Percentiles rank a stretch among this genome's conserved stretches.
Conservation (phyloP, 257 asterid species). For the Eucommia ulmoides region DNA sequence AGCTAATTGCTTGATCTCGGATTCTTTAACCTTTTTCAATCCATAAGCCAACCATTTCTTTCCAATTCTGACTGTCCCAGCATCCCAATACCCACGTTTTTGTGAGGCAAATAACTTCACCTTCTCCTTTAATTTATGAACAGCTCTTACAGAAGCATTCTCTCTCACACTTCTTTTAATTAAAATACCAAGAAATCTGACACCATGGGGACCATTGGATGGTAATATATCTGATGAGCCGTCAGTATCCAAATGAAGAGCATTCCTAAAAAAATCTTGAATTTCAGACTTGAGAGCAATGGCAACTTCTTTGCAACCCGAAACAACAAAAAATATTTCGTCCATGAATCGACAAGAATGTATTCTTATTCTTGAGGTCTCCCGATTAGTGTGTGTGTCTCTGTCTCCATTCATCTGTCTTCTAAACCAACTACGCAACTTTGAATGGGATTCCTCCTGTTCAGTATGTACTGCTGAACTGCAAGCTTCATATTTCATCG, state of each 20-base stretch:
- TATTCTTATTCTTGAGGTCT: constrained; percentile 34
- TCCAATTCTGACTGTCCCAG: constrained; percentile 60
- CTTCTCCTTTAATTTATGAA: constrained; percentile 81
- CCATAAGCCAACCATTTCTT: constrained; percentile 88
- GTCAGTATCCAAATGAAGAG: constrained; percentile 47
- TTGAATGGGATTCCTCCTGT: constrained; percentile 32
- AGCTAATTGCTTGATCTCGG: constrained; percentile 70
- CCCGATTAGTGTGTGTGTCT: constrained; percentile 13
- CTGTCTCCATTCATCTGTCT: constrained; percentile 46
- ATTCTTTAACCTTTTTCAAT: constrained; percentile 82
- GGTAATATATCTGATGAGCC: constrained; percentile 34
- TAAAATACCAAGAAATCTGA: constrained; percentile 66
- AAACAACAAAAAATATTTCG: constrained; percentile 62
- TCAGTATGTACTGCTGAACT: constrained; percentile 17
- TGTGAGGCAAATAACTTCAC: constrained; percentile 51
- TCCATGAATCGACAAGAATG: constrained; percentile 91
- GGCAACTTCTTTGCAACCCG: constrained; percentile 70
- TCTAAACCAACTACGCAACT: constrained; percentile 86
- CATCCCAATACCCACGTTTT: constrained; percentile 72
- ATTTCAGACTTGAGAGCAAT: constrained; percentile 45
- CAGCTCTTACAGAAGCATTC: constrained; percentile 51
- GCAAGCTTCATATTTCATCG: constrained; percentile 75
- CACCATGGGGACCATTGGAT: constrained; percentile 34
- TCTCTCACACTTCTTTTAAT: constrained; percentile 48
- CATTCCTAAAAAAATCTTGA: constrained; percentile 38